Evolutionary conservation across 768 basidiomycete species (phyloP).

Genomic region (Russula sp.): DNA sequence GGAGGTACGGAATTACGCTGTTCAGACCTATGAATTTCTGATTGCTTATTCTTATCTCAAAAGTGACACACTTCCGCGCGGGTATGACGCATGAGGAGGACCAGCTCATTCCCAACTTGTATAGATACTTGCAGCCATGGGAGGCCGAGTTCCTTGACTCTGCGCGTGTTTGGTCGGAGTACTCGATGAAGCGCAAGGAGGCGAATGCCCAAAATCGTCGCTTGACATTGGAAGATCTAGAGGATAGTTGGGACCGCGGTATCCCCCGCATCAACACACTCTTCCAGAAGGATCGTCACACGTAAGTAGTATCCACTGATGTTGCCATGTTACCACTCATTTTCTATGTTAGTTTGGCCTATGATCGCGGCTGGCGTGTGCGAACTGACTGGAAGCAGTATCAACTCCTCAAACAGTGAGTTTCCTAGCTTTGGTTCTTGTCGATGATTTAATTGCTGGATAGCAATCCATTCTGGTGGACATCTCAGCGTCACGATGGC

Average conservation of each 20-base stretch:
- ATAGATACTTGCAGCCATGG: constrained; percentile 96
- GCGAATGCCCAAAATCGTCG: constrained; percentile 98
- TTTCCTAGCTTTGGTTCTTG: constrained; percentile 21
- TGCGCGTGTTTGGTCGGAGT: constrained; percentile 98
- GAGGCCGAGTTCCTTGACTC: constrained; percentile 97
- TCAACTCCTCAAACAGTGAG: constrained; percentile 85
- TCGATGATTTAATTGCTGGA: constrained; percentile 1
- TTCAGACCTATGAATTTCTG: neutral
- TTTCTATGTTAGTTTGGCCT: constrained; percentile 62
- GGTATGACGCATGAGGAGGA: constrained; percentile 97
- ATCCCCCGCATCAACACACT: constrained; percentile 98
- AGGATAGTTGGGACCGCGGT: constrained; percentile 98
- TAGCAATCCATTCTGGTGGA: constrained; percentile 99
- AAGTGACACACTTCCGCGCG: constrained; percentile 96
- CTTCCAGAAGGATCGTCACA: constrained; percentile 98
- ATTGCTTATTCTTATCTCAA: constrained; percentile 33
- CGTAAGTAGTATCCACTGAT: constrained; percentile 47
- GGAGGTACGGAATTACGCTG: constrained; percentile 51
- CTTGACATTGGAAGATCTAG: constrained; percentile 93
- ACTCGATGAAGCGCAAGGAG: constrained; percentile 99
- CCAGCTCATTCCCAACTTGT: constrained; percentile 94
- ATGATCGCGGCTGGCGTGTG: constrained; percentile 98
- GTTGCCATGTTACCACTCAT: constrained; percentile 7
- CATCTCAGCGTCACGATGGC: constrained; percentile 92
- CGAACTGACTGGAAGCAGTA: constrained; percentile 98